Conservation (phyloP, 2,329 filamentous ascomycete species). For the Diaporthe citri region DNA sequence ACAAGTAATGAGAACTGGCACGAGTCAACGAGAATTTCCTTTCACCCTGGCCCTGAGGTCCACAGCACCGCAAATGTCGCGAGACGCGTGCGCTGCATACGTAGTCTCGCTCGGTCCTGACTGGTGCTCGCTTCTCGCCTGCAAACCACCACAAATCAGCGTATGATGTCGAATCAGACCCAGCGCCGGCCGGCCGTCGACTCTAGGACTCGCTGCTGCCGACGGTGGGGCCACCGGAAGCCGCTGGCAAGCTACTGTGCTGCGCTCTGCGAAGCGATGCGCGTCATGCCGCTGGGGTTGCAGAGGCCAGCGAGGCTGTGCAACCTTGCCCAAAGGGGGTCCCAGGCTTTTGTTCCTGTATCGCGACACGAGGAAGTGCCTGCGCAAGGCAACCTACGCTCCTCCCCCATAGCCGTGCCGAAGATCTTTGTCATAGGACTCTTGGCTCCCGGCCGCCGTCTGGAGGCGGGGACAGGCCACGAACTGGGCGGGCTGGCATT, state of each 20-base stretch:
- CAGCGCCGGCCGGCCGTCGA: not conserved
- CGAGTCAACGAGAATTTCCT: slow-evolving; percentile 6
- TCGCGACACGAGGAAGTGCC: slow-evolving; percentile 16
- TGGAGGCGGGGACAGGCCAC: slow-evolving; percentile 8
- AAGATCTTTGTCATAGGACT: slow-evolving; percentile 3
- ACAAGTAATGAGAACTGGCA: not conserved
- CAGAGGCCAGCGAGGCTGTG: slow-evolving; percentile 39
- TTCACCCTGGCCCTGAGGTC: not conserved
- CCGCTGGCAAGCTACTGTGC: slow-evolving; percentile 15
- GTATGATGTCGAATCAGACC: slow-evolving; percentile 30
- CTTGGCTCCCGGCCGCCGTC: slow-evolving; percentile 14
- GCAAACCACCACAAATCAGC: slow-evolving; percentile 1
- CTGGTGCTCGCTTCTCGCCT: slow-evolving; percentile 8
- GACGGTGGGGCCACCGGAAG: slow-evolving; percentile 31
- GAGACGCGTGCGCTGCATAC: slow-evolving; percentile 23
- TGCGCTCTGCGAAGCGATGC: slow-evolving; percentile 10
- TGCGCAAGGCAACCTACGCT: not conserved
- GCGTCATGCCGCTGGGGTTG: slow-evolving; percentile 27
- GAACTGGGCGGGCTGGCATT: slow-evolving; percentile 10
- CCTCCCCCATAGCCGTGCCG: not conserved
- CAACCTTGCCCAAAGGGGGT: slow-evolving; percentile 3
- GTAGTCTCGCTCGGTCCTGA: slow-evolving; percentile 4
- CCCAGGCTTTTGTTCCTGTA: not conserved
- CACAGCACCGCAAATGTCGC: slow-evolving; percentile 10
- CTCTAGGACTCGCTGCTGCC: slow-evolving; percentile 15